Evolutionary conservation across 306 rosid genomes (phyloP).

Genomic region (Castanea mollissima): DNA sequence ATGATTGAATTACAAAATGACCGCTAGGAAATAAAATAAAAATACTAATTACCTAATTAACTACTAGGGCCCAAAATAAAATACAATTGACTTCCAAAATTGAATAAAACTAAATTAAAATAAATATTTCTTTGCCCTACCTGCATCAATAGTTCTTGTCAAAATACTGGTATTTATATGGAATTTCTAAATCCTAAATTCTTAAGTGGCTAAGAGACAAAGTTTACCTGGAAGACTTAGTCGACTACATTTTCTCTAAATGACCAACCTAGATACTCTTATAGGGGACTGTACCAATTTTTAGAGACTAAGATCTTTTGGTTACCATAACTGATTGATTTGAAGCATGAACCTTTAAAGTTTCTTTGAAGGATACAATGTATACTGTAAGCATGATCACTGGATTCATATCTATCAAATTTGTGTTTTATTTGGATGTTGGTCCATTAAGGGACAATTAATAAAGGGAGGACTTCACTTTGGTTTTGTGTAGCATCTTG

Average conservation of each 20-base stretch:
- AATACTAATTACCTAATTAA: too few species aligned
- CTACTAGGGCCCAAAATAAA: too few species aligned
- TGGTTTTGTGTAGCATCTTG: neutral
- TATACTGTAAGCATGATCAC: neutral
- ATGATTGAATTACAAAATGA: too few species aligned
- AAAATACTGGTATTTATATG: neutral
- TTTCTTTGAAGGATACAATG: neutral
- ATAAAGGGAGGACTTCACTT: neutral
- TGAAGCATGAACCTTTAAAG: constrained; percentile 1
- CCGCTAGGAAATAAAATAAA: too few species aligned
- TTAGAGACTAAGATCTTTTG: neutral
- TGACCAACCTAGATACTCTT: neutral
- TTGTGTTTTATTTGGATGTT: constrained; percentile 7
- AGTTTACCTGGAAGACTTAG: neutral
- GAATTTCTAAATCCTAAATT: neutral
- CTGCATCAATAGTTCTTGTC: neutral
- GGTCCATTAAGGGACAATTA: neutral
- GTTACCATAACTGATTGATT: neutral
- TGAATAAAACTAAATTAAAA: too few species aligned
- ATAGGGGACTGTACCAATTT: neutral
- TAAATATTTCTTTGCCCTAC: too few species aligned
- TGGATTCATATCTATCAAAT: neutral
- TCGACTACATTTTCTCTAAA: neutral
- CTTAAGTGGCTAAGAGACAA: neutral
- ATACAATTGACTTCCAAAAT: too few species aligned